Percentiles rank a stretch among this genome's conserved stretches.
Conservation (phyloP, 192 early-diverging fungal genomes). For the Coemansia nantahalensis region DNA sequence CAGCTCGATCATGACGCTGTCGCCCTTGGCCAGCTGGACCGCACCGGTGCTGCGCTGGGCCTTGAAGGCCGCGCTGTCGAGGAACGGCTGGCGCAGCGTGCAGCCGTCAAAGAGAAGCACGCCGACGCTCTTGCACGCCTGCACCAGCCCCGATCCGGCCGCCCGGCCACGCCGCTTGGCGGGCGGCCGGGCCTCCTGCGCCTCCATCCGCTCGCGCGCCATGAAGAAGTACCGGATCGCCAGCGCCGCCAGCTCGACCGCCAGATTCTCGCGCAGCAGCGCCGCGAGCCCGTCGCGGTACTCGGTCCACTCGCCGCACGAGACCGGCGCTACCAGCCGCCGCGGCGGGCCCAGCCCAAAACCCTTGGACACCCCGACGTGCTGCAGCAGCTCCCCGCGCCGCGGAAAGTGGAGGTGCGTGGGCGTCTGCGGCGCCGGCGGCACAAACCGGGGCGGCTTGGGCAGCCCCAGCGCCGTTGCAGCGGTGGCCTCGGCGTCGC, state of each 20-base stretch:
- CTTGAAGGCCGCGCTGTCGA: slow-evolving; percentile 27
- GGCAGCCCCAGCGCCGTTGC: too few species aligned
- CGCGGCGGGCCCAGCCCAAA: slow-evolving; percentile 37
- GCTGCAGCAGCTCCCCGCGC: slow-evolving; percentile 46
- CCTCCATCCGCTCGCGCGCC: slow-evolving; percentile 35
- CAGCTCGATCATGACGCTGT: slow-evolving; percentile 37
- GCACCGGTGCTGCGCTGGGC: slow-evolving; percentile 18
- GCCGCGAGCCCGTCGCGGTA: slow-evolving; percentile 20
- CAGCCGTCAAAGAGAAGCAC: slow-evolving; percentile 34
- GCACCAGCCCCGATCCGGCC: slow-evolving; percentile 15
- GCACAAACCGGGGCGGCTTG: slow-evolving; percentile 23
- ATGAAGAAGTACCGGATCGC: slow-evolving; percentile 50
- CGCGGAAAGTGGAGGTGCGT: slow-evolving; percentile 45
- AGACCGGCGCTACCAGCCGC: slow-evolving; percentile 22
- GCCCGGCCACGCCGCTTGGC: too few species aligned
- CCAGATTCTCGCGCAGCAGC: slow-evolving; percentile 41
- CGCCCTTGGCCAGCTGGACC: slow-evolving; percentile 25
- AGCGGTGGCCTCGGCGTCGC: too few species aligned
- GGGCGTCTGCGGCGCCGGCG: slow-evolving; percentile 14
- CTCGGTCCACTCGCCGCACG: slow-evolving; percentile 15
- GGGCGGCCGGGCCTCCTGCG: background rate
- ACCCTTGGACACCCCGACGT: slow-evolving; percentile 45
- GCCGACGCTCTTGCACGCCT: slow-evolving; percentile 35
- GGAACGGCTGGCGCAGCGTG: slow-evolving; percentile 38
- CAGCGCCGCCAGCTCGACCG: slow-evolving; percentile 32